Conservation (phyloP, 352 stramenopile genomes). For the Phytophthora fragariae region DNA sequence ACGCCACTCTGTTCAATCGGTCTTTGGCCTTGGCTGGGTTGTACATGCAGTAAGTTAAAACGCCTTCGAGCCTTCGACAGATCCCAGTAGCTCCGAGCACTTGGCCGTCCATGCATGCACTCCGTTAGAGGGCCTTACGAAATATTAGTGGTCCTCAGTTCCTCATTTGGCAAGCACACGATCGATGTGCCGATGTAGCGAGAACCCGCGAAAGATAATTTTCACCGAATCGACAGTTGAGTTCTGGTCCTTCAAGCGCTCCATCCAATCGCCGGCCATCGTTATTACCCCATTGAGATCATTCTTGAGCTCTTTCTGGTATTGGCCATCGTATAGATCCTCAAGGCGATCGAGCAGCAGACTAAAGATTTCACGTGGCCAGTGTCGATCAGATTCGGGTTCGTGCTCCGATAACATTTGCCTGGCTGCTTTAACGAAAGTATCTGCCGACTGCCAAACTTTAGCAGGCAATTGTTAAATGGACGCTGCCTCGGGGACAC, state of each 20-base stretch:
- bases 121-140: not conserved
- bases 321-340: not conserved
- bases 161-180: not conserved
- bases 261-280: not conserved
- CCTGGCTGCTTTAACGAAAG: not conserved
- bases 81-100: too few relatives aligned
- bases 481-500: not conserved
- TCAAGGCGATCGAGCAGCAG: constrained; percentile 9
- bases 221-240: constrained; percentile 3
- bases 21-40: constrained; percentile 80
- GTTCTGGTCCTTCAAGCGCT: not conserved
- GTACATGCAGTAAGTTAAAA: too few relatives aligned
- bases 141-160: too few relatives aligned
- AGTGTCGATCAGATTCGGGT: not conserved
- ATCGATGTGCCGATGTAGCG: constrained; percentile 12
- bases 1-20: not conserved
- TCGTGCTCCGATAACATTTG: not conserved
- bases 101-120: too few relatives aligned
- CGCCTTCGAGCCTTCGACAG: too few relatives aligned
- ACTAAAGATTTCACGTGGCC: not conserved
- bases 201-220: constrained; percentile 10
- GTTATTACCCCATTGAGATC: not conserved
- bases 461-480: not conserved
- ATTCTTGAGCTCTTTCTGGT: not conserved
- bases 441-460: not conserved